Evolutionary conservation across 805 yeast genomes (phyloP).

Genomic region (Teunomyces atbi): DNA sequence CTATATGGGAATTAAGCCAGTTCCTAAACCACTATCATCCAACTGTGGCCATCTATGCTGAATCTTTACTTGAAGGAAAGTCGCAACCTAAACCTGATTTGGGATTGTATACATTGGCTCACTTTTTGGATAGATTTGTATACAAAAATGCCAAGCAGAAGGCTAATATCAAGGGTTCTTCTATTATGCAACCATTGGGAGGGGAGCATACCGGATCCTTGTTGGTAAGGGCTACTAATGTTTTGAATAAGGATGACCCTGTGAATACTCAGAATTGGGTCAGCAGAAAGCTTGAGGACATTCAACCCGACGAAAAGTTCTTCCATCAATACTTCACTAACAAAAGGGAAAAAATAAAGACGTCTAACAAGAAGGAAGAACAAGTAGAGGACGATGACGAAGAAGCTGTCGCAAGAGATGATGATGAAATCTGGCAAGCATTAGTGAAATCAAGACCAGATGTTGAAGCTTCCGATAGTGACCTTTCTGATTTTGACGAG

Average conservation of each 20-base stretch:
- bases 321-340: slow-evolving; percentile 80
- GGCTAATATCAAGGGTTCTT: slow-evolving; percentile 71
- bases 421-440: slow-evolving; percentile 80
- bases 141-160: slow-evolving; percentile 88
- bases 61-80: slow-evolving; percentile 52
- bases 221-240: slow-evolving; percentile 61
- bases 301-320: slow-evolving; percentile 85
- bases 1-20: slow-evolving; percentile 82
- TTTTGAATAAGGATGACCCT: slow-evolving; percentile 50
- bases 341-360: slow-evolving; percentile 44
- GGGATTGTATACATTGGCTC: slow-evolving; percentile 81
- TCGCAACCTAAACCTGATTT: slow-evolving; percentile 75
- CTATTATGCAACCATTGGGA: slow-evolving; percentile 97
- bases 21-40: slow-evolving; percentile 88
- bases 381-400: slow-evolving; percentile 22
- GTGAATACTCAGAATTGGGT: slow-evolving; percentile 87
- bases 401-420: slow-evolving; percentile 50
- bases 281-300: slow-evolving; percentile 54
- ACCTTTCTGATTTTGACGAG: slow-evolving; percentile 43
- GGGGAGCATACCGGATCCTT: slow-evolving; percentile 74
- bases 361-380: slow-evolving; percentile 21
- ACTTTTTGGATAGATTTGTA: slow-evolving; percentile 93
- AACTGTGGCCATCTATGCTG: slow-evolving; percentile 79
- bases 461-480: slow-evolving; percentile 46
- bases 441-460: slow-evolving; percentile 73